Percentiles rank a stretch among this genome's conserved stretches.
Conservation (phyloP, 306 rosid genomes). For the Quercus agrifolia region DNA sequence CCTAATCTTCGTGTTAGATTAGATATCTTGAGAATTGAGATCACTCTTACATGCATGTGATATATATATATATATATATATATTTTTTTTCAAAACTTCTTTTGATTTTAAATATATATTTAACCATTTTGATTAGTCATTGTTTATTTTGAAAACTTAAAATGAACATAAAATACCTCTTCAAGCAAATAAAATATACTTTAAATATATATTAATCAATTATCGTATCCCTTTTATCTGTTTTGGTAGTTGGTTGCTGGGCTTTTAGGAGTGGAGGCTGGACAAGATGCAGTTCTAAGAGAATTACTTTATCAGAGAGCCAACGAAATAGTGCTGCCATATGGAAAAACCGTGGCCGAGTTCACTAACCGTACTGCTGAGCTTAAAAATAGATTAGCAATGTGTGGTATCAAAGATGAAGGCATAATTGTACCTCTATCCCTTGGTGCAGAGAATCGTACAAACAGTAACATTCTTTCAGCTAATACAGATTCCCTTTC, state of each 20-base stretch:
- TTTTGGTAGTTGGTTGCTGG: slow-evolving; percentile 16
- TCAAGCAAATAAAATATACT: too few species aligned
- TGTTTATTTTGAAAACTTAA: too few species aligned
- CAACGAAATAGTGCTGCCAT: slow-evolving; percentile 7
- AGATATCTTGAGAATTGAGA: too few species aligned
- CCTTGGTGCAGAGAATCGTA: slow-evolving; percentile 23
- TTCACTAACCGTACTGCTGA: neutral
- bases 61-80: too few species aligned
- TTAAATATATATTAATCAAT: too few species aligned
- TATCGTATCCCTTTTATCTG: too few species aligned
- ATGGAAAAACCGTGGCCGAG: slow-evolving; percentile 20
- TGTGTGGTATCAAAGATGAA: slow-evolving; percentile 30
- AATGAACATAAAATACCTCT: too few species aligned
- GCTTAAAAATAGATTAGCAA: slow-evolving; percentile 15
- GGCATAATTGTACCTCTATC: slow-evolving; percentile 10
- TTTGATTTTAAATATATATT: too few species aligned
- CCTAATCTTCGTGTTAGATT: too few species aligned
- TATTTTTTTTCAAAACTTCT: too few species aligned
- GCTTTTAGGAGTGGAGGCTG: slow-evolving; percentile 19
- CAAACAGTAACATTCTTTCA: slow-evolving; percentile 18
- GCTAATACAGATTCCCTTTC: slow-evolving; percentile 20
- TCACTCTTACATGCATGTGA: too few species aligned
- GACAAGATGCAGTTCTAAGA: slow-evolving; percentile 28
- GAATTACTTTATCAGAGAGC: slow-evolving; percentile 3
- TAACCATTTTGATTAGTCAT: too few species aligned